Base-by-base conservation (phyloP, 2,329 filamentous ascomycete species). In the Colletotrichum kahawae region DNA sequence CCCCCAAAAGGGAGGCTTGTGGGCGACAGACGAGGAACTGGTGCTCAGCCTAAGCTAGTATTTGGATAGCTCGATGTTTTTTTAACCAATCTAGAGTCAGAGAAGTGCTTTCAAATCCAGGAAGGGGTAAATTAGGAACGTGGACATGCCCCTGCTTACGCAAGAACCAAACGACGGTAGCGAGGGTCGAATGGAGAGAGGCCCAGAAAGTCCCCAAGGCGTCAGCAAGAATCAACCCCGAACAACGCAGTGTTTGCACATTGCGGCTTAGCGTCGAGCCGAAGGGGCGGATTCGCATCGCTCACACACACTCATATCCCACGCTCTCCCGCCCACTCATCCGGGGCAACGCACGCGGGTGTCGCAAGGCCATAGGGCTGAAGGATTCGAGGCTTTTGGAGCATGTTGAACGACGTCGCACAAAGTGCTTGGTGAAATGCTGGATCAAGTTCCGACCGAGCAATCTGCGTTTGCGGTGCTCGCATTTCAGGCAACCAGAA, bases 261-360 rank as follows among this genome's bases (percentile, higher is more conserved):
- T 64, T 75, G 56, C 21, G 57, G 69, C 59, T 36, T 75, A 75
- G 73, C 69, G 69, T 38, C 36, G 48, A 59, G 64, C 73, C 73
- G 69, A 68, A 6, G 69, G 57, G 64, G 64, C 36, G 73, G 73
- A 31, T 73, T 75, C 34, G 43, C 36, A 31, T 62, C 48, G 56
- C 21, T 38, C 66, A 24, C n/a, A 36, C 65, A 59, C 38, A 62
- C 34, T 60, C 73, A 38, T 43, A 18, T 72, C 38, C 54, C 72
- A 67, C 34, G 33, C 63, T 71, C 13, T 72, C 16, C 34, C 16
- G 48, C 63, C 71, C 62, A 66, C 34, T 64, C 29, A 59, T 34
- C 54, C 29, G 69, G 63, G 31, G 67, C 67, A 70, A 31, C 27
- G 14, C 16, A 34, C 34, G 21, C 64, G 65, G 34, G 34, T 63